Percentiles rank a stretch among this genome's conserved stretches.
Evolutionary conservation across 2,329 filamentous ascomycete genomes (phyloP).

Genomic region (Elsinoe ampelina): DNA sequence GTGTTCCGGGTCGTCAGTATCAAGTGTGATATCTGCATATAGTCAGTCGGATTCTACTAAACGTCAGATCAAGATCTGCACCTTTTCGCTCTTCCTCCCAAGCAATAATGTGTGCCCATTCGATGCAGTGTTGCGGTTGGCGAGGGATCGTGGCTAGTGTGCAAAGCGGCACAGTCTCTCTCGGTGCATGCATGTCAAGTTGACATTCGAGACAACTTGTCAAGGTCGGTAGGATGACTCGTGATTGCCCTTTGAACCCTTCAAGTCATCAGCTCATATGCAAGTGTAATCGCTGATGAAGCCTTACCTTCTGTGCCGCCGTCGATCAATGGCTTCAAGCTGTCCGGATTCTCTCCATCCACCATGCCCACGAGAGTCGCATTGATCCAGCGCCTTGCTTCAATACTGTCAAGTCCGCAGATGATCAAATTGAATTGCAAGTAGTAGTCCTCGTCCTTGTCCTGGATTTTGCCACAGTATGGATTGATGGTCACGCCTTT

Average conservation of each 20-base stretch:
- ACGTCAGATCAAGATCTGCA: neutral
- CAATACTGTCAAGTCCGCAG: constrained; percentile 92
- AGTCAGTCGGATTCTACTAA: neutral
- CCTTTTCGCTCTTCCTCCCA: constrained; percentile 62
- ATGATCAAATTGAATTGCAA: constrained; percentile 92
- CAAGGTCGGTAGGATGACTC: constrained; percentile 83
- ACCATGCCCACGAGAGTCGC: constrained; percentile 85
- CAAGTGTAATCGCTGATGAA: neutral
- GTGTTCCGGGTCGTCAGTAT: constrained; percentile 94
- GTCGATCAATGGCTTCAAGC: constrained; percentile 86
- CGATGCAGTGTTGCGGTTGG: constrained; percentile 94
- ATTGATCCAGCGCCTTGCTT: constrained; percentile 98
- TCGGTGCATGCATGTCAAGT: constrained; percentile 95
- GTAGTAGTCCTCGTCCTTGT: constrained; percentile 93
- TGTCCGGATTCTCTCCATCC: constrained; percentile 71
- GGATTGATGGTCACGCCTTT: constrained; percentile 87
- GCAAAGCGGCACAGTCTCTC: constrained; percentile 90
- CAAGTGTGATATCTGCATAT: constrained; percentile 59
- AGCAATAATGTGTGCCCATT: constrained; percentile 97
- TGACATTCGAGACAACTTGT: constrained; percentile 98
- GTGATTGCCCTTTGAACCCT: constrained; percentile 93
- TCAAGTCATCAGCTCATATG: constrained; percentile 1
- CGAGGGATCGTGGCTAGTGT: constrained; percentile 93
- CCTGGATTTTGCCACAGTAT: constrained; percentile 90
- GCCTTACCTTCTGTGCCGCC: constrained; percentile 78